These are phyloP conservation scores for Hyaloscypha bicolor DNA, from an alignment of 495 filamentous ascomycete genomes.

Conservation along the genomic window DNA sequence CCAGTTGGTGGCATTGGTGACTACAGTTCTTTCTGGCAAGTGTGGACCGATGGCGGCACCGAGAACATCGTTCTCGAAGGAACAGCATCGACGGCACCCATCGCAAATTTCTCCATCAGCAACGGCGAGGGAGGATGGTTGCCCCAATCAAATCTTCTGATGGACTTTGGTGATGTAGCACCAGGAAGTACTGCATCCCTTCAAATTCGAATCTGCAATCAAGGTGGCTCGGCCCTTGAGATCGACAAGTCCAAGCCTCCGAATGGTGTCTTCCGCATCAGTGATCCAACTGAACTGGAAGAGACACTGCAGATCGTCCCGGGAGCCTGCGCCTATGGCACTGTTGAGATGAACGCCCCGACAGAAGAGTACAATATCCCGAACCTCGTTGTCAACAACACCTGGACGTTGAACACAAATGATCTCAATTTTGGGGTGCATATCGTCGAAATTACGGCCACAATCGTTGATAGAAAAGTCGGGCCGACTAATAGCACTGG, in stretches of 20 bases:
- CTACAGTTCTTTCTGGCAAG: conserved; percentile 33
- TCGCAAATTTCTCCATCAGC: conserved; percentile 36
- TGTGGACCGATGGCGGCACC: conserved; percentile 39
- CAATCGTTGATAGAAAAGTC: conserved; percentile 28
- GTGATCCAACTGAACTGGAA: conserved; percentile 33
- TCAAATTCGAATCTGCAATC: conserved; percentile 38
- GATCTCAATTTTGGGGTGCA: conserved; percentile 36
- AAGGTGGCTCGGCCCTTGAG: conserved; percentile 36
- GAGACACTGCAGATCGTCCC: conserved; percentile 34
- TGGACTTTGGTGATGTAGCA: conserved; percentile 36
- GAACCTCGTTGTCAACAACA: conserved; percentile 26
- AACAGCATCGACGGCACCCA: conserved; percentile 30
- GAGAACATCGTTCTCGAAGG: conserved; percentile 36
- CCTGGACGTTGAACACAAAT: conserved; percentile 39
- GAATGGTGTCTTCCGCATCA: conserved; percentile 27
- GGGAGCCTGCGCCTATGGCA: conserved; percentile 34
- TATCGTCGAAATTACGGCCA: conserved; percentile 31
- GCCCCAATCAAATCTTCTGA: conserved; percentile 25
- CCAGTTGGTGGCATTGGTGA: conserved; percentile 32
- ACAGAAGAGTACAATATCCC: conserved; percentile 30
- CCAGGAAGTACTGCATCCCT: conserved; percentile 26
- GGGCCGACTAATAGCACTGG: conserved; percentile 36
- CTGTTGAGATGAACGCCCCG: conserved; percentile 33
- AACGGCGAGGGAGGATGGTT: conserved; percentile 38
- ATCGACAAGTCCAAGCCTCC: conserved; percentile 40